These are phyloP conservation scores for Phytopythium cucurbitacearum DNA, from an alignment of 352 stramenopile species.

Conservation along the genomic window DNA sequence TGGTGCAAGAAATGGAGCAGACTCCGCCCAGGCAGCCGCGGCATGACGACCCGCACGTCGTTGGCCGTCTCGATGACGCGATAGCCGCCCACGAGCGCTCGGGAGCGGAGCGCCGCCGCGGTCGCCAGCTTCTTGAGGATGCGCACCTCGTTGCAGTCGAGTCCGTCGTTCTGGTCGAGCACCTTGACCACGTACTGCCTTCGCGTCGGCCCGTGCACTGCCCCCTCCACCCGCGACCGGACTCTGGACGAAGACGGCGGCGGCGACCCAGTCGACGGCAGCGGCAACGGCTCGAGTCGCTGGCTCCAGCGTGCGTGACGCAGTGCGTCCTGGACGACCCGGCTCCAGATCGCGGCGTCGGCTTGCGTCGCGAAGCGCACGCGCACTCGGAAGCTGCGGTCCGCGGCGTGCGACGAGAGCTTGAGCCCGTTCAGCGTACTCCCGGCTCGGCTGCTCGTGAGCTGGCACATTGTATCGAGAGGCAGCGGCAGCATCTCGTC, in stretches of 20 bases:
- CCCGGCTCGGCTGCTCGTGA: constrained; percentile 5
- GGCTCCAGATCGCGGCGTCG: constrained; percentile 47
- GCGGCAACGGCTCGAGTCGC: constrained; percentile 15
- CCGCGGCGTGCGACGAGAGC: constrained; percentile 11
- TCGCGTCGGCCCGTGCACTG: constrained; percentile 4
- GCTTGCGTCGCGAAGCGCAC: constrained; percentile 48
- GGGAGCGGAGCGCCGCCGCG: constrained; percentile 7
- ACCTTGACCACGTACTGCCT: constrained; percentile 47
- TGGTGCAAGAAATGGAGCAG: constrained; percentile 35
- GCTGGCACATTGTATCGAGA: constrained; percentile 22
- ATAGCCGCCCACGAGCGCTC: constrained; percentile 32
- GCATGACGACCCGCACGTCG: constrained; percentile 55
- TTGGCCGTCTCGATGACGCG: constrained; percentile 42
- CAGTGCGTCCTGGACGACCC: constrained; percentile 31
- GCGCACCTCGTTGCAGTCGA: constrained; percentile 29
- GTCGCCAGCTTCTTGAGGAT: constrained; percentile 32
- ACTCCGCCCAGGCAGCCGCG: constrained; percentile 35
- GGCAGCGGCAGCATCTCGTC: constrained; percentile 20
- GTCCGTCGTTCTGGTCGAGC: constrained; percentile 12
- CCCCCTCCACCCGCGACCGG: no score
- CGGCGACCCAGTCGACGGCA: constrained; percentile 1
- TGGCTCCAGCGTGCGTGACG: constrained; percentile 30
- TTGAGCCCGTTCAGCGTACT: constrained; percentile 23
- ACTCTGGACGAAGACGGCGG: neutral
- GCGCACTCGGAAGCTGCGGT: constrained; percentile 20